Conservation (phyloP, 805 yeast species). For the Candida chauliodis region DNA sequence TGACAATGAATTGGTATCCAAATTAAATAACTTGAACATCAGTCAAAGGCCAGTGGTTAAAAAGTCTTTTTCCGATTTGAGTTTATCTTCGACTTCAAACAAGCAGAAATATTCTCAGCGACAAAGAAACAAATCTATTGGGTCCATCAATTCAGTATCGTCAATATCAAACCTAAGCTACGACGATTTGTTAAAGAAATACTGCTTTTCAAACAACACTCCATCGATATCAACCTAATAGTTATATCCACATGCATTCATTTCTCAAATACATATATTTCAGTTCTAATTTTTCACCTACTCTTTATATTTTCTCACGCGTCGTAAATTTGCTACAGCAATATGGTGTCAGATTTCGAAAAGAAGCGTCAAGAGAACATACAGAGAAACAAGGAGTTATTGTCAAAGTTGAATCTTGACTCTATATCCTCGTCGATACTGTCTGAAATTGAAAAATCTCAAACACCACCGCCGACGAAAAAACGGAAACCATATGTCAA, state of each 20-base stretch:
- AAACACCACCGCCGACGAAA: slow-evolving; percentile 18
- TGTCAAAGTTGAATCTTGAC: slow-evolving; percentile 67
- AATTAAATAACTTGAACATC: slow-evolving; percentile 12
- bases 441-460: slow-evolving; percentile 31
- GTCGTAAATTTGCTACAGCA: neutral
- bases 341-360: slow-evolving; percentile 75
- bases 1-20: slow-evolving; percentile 19
- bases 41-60: slow-evolving; percentile 7
- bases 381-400: slow-evolving; percentile 73
- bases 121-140: slow-evolving; percentile 5
- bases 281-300: no score
- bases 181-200: slow-evolving; percentile 31
- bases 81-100: neutral
- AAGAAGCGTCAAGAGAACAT: slow-evolving; percentile 73
- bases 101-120: slow-evolving; percentile 9
- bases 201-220: slow-evolving; percentile 32
- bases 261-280: no score
- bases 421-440: slow-evolving; percentile 52
- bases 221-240: neutral
- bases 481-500: slow-evolving; percentile 18
- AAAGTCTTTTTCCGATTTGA: slow-evolving; percentile 10
- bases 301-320: slow-evolving; percentile 7
- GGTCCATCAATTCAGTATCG: neutral
- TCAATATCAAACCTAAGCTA: slow-evolving; percentile 14
- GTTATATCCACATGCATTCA: no score